Base-by-base conservation (phyloP, 2,329 filamentous ascomycete species). In the Coniochaeta sp. region DNA sequence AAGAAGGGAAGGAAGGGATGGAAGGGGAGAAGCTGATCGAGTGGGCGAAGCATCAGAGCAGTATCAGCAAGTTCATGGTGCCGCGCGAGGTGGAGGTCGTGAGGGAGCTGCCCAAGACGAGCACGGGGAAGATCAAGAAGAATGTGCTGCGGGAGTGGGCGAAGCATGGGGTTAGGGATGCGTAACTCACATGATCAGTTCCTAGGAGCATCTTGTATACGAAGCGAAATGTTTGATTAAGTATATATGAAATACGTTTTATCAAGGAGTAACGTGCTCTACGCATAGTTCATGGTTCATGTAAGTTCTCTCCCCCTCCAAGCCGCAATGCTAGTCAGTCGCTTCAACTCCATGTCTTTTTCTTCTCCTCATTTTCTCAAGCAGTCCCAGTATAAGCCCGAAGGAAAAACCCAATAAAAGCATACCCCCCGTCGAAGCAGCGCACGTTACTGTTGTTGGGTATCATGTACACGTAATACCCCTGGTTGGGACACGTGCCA, bases 41-140 rank as follows among this genome's bases (percentile, higher is more conserved):
- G 47, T 99, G 94, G 94, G 90, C 91, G 3, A 91, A 86, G 67
- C 75, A 86, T 57, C 79, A 88, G 61, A 88, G 86, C 64, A 76
- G 77, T 26, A 96, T 99, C 60, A 91, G 87, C 70, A 83, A 84
- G 57, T 99, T 96, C 65, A 97, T 97, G 94, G 85, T 87, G 13
- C 83, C 82, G 24, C 68, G 78, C 35, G 83, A 86, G 63, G 79
- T 85, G 1, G 89, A 95, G 67, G 74, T 97, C 40, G 82, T 99
- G n/a, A 59, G 73, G 6, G 91, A 96, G 67, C 74, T 99, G 57
- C 94, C 94, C 9, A 99, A 99, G 79, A 99, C 94, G 26, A 94
- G 88, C 67, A 99, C 94, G 1, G 94, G 94, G 3, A 99, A 99
- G 78, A 79, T 97, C 54, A 86, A 90, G 79, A 99, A 99, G 82